Evolutionary conservation across 352 stramenopile genomes (phyloP), one percentile per base, ranked within the genome.

Genomic region (Globisporangium acanthophoron): DNA sequence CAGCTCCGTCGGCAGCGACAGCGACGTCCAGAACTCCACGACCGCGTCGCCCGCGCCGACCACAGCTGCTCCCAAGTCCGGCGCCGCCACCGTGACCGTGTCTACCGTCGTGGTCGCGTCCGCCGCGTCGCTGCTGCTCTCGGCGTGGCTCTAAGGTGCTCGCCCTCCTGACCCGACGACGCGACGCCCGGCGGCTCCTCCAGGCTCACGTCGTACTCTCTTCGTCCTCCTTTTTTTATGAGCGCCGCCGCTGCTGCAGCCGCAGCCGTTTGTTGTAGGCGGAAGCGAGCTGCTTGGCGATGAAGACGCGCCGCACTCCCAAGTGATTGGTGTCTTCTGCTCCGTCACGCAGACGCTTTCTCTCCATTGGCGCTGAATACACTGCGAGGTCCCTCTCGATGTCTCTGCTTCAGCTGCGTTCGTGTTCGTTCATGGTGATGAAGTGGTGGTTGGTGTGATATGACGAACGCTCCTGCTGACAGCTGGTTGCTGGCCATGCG

Each of bases 121-220:
- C 13, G 37, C 35, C 24, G 56, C 48, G 18, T 31, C 46, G 43
- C 54, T 59, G 54, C 54, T 59, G 27, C 49, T 45, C 54, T 31
- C 54, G 15, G 48, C 39, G 56, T 62, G 56, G 48, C 56, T 62
- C 47, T 62, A 54, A 45, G 27, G 24, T 35, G 21, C 21, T 52
- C 47, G 21, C 47, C n/a, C 21, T 52, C 1, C 40, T 7, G 13
- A 45, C 40, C 18, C 40, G 11, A 45, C 40, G 9, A 1, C 11
- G 13, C 40, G 13, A 20, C 18, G 15, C 15, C 21, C 21, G 21
- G 21, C 15, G 6, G 4, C 16, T 16, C 16, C 18, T 3, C 15
- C 4, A 35, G 31, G 5, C 31, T 35, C 31, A 8, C 31, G 31
- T 35, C 31, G 31, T 35, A 35, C 41, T 21, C 41, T 9, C 41